These are phyloP conservation scores for Crucihimalaya himalaica DNA, from an alignment of 345 rosid genomes.

Conservation along the genomic window DNA sequence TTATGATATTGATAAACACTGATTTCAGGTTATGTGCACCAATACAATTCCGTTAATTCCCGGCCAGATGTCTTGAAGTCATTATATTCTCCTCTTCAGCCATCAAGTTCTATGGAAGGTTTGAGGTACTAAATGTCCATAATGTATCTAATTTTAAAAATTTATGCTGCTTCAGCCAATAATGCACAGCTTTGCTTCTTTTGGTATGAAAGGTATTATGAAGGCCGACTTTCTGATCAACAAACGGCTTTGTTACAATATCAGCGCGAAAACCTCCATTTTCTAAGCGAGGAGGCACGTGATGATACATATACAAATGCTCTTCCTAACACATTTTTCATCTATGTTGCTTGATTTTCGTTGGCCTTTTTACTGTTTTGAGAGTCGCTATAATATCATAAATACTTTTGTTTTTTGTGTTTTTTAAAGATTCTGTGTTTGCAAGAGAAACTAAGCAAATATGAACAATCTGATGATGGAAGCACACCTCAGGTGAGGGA, in stretches of 20 bases:
- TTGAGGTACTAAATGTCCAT: constrained; percentile 57
- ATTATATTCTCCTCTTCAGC: constrained; percentile 93
- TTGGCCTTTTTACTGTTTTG: constrained; percentile 5
- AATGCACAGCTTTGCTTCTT: background rate
- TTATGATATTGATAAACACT: constrained; percentile 16
- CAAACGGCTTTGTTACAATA: constrained; percentile 95
- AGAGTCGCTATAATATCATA: background rate
- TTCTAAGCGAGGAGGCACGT: constrained; percentile 88
- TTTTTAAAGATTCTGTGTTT: constrained; percentile 69
- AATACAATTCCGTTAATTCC: constrained; percentile 80
- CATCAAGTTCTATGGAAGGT: constrained; percentile 87
- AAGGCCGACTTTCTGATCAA: constrained; percentile 92
- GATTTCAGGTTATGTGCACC: constrained; percentile 73
- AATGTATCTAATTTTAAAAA: background rate
- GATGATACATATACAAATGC: background rate
- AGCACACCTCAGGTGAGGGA: constrained; percentile 80
- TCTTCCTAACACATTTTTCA: background rate
- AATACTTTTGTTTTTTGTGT: constrained; percentile 12
- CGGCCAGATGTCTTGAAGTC: constrained; percentile 94
- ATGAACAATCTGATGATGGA: constrained; percentile 81
- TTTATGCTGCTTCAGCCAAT: background rate
- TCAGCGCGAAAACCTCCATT: constrained; percentile 97
- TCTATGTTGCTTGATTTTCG: constrained; percentile 4
- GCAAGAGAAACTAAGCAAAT: constrained; percentile 93
- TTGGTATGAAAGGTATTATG: constrained; percentile 65